Percentiles rank a stretch among this genome's conserved stretches.
These are phyloP conservation scores for Ceratobasidium sp. DNA, from an alignment of 1,284 basidiomycete species.

Conservation along the genomic window DNA sequence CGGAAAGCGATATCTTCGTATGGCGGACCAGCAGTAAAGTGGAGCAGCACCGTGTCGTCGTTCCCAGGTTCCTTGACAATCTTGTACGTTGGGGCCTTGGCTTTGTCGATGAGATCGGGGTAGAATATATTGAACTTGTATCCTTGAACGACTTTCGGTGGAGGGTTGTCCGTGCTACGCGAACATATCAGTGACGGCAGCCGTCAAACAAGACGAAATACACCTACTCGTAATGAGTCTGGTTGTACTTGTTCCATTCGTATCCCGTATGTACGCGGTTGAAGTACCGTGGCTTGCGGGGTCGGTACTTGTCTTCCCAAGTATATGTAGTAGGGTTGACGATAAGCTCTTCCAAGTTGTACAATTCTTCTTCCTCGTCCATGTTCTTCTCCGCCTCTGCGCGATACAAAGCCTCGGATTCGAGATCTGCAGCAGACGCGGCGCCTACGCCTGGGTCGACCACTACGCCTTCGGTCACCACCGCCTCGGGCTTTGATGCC, in stretches of 20 bases:
- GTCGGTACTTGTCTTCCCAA: conserved; percentile 99
- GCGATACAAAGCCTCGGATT: conserved; percentile 84
- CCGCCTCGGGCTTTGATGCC: conserved; percentile 49
- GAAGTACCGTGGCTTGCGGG: conserved; percentile 98
- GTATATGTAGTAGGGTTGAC: conserved; percentile 86
- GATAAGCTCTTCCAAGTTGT: conserved; percentile 90
- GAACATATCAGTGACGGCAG: too few species aligned
- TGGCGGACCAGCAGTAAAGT: conserved; percentile 96
- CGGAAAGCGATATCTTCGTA: conserved; percentile 99
- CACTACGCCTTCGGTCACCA: conserved; percentile 59
- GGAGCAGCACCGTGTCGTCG: conserved; percentile 91
- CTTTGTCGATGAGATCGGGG: conserved; percentile 96
- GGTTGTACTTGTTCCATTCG: conserved; percentile 99
- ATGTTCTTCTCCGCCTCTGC: conserved; percentile 90
- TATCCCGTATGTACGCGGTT: conserved; percentile 99
- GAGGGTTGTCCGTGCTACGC: conserved; percentile 89
- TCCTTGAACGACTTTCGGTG: conserved; percentile 97
- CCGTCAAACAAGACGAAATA: too few species aligned
- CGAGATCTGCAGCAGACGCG: conserved; percentile 66
- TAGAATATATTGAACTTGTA: conserved; percentile 99
- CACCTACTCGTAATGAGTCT: conserved; percentile 96
- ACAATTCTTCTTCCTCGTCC: conserved; percentile 94
- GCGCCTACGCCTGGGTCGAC: conserved; percentile 68
- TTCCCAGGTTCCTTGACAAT: conserved; percentile 92
- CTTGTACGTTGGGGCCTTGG: conserved; percentile 94